Evolutionary conservation across 345 rosid species (phyloP).

Genomic region (Arabidopsis thaliana): TAIR10.1 NC_003076.8:3089001-3089500

Average conservation of each 20-base stretch:
- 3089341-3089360: constrained; percentile 36
- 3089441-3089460: neutral
- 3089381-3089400: constrained; percentile 17
- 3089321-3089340: constrained; percentile 35
- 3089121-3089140: neutral
- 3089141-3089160: neutral
- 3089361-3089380: constrained; percentile 3
- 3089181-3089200: constrained; percentile 21
- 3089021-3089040: constrained; percentile 39
- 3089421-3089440: constrained; percentile 27
- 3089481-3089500: constrained; percentile 99
- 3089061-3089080: too few species aligned
- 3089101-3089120: constrained; percentile 1
- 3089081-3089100: neutral
- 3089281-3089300: constrained; percentile 8
- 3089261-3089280: neutral
- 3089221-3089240: neutral
- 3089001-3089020: constrained; percentile 39
- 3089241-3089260: neutral
- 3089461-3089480: constrained; percentile 64
- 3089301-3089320: constrained; percentile 7
- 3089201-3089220: constrained; percentile 43
- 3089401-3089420: constrained; percentile 37
- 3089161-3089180: neutral
- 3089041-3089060: neutral